phyloP scores from a whole-genome alignment of 208 protist species.

The Leishmania aethiopica region DNA sequence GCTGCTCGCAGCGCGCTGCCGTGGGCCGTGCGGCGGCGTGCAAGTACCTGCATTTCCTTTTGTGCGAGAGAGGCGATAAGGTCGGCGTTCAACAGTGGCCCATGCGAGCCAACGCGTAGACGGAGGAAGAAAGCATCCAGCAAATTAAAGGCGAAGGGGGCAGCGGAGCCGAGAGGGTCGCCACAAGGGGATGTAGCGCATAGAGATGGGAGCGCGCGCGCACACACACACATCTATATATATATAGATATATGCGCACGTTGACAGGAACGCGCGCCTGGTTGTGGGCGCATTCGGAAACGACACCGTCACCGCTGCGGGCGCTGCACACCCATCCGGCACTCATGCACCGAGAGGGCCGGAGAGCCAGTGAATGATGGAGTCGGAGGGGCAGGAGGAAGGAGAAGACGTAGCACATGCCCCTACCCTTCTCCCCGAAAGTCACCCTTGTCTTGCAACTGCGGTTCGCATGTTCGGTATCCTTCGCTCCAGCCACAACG shows the following conservation, averaged over 20 bases:
- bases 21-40: not conserved
- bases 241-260: not conserved
- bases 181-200: not conserved
- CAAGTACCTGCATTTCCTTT: not conserved
- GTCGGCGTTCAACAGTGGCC: too few species aligned
- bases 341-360: not conserved
- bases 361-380: not conserved
- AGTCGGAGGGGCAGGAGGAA: not conserved
- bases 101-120: not conserved
- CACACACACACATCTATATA: too few species aligned
- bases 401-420: not conserved
- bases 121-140: not conserved
- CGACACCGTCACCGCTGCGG: not conserved
- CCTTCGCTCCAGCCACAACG: not conserved
- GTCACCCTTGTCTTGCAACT: not conserved
- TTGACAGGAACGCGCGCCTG: not conserved
- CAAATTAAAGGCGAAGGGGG: not conserved
- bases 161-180: not conserved
- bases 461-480: not conserved
- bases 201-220: not conserved
- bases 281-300: not conserved
- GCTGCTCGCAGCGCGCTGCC: not conserved
- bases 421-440: not conserved
- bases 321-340: not conserved
- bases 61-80: not conserved